Base-by-base conservation (phyloP, 768 basidiomycete genomes). In the Suillus tomentosus region DNA sequence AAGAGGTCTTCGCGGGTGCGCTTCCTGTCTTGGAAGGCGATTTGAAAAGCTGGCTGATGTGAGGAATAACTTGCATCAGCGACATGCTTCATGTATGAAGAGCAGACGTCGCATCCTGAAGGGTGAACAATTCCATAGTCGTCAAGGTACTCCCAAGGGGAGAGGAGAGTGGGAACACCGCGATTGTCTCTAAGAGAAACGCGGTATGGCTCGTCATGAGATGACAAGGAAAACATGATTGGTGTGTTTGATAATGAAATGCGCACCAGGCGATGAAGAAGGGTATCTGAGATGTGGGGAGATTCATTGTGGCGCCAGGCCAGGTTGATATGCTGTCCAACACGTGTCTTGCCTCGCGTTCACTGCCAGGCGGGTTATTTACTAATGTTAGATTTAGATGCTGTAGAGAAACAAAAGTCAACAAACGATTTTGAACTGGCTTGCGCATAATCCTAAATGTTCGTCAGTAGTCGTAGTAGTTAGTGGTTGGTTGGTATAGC, bases 51-150 rank as follows among this genome's bases (percentile, higher is more conserved):
- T 31, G 77, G 71, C 60, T 77, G 76, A 55, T 75, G 71, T 31
- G 71, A 73, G 51, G 74, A 78, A 65, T 78, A 76, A 66, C 72
- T 79, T 27, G 79, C 78, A 60, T 78, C 78, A 14, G 76, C 74
- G 65, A 80, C 69, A 64, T 81, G 80, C 60, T 76, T 73, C 74
- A 78, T 79, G 67, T 80, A 81, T 13, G 73, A 70, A 7, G 74
- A 65, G 64, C 80, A 81, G 15, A 73, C 69, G 22, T 72, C 73
- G 68, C 80, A 81, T 64, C 76, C 80, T 1, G 76, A 73, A 6
- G 76, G 73, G 57, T 81, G 80, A 3, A 81, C 75, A 43, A 81
- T 72, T 31, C 80, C 80, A 62, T 76, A 79, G 67, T 73, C 73
- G 17, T 78, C 73, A 65, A 80, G 72, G 70, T 71, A 76, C 71